Evolutionary conservation across 345 rosid species (phyloP), one percentile per base, ranked within the genome.

Genomic region (Linum tenue): DNA sequence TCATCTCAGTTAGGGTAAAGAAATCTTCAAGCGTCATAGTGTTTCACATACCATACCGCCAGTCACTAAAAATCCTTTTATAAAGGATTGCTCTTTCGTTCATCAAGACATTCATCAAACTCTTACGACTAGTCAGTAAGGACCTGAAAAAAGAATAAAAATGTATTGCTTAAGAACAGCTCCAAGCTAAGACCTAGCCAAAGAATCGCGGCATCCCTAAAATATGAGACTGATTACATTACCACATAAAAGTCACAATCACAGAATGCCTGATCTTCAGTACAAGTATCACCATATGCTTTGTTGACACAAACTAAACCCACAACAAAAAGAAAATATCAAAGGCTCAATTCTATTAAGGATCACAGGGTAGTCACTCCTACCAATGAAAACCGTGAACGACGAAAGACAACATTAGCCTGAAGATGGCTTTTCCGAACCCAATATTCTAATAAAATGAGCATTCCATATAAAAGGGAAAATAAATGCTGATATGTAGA

Each of bases 11-110:
- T 48, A 86, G 73, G 63, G 92, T 85, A 78, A 90, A 94, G 75
- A 94, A 86, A 85, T 90, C 99, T 75, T 94, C 97, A 3, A 90
- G 91, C 14, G 86, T 83, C 99, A 94, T 94, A 53, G 64, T 71
- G 78, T 77, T 78, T 83, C 75, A 87, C 69, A 81, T 71, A 78
- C 37, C 61, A 81, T 38, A 79, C 77, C 73, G 75, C 84, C 70
- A 67, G 72, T 72, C 57, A 74, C 56, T 72, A 62, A 67, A 57
- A 16, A 64, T 67, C 69, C 78, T 71, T 65, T 64, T 73, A 64
- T 7, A 57, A 63, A 55, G 72, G 22, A 66, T 65, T 44, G 53
- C 43, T 35, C 66, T 71, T 9, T 48, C 14, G 69, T 70, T 83
- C 85, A 83, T 81, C 65, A 62, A 82, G 59, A 66, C 60, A 64